These are phyloP conservation scores for Xenosphaeropsis pyriputrescens DNA, from an alignment of 2,329 filamentous ascomycete genomes.

Conservation along the genomic window DNA sequence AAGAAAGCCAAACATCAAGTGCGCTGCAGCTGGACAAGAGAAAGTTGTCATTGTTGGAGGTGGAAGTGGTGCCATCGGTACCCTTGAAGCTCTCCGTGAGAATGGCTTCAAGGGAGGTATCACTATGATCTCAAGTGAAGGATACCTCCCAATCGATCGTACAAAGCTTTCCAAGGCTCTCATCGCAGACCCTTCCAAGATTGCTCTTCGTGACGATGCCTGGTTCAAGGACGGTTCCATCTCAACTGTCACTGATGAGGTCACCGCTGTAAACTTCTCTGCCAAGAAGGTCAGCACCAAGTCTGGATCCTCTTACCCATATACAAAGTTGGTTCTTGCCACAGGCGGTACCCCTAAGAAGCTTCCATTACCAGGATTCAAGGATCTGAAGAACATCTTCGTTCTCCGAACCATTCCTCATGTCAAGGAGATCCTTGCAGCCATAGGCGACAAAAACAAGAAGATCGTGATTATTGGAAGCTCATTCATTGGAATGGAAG, in stretches of 20 bases:
- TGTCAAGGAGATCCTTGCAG: conserved; percentile 60
- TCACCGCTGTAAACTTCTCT: conserved; percentile 62
- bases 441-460: conserved; percentile 72
- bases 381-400: conserved; percentile 78
- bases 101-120: conserved; percentile 68
- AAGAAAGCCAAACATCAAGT: conserved; percentile 60
- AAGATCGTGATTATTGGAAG: conserved; percentile 87
- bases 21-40: conserved; percentile 37
- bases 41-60: conserved; percentile 79
- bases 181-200: conserved; percentile 63
- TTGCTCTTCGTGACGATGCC: conserved; percentile 60
- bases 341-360: conserved; percentile 67
- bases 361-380: conserved; percentile 74
- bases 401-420: conserved; percentile 66
- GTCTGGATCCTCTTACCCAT: conserved; percentile 54
- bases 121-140: conserved; percentile 73
- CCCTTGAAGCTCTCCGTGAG: conserved; percentile 69
- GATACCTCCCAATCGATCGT: conserved; percentile 78
- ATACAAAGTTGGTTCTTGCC: conserved; percentile 81
- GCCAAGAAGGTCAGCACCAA: conserved; percentile 62
- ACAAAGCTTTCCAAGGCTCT: conserved; percentile 94
- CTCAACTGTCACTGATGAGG: conserved; percentile 45
- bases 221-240: conserved; percentile 58
- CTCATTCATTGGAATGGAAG: conserved; percentile 96
- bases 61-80: conserved; percentile 71